Base-by-base conservation (phyloP, 768 basidiomycete genomes). In the Lanmaoa rubissima region DNA sequence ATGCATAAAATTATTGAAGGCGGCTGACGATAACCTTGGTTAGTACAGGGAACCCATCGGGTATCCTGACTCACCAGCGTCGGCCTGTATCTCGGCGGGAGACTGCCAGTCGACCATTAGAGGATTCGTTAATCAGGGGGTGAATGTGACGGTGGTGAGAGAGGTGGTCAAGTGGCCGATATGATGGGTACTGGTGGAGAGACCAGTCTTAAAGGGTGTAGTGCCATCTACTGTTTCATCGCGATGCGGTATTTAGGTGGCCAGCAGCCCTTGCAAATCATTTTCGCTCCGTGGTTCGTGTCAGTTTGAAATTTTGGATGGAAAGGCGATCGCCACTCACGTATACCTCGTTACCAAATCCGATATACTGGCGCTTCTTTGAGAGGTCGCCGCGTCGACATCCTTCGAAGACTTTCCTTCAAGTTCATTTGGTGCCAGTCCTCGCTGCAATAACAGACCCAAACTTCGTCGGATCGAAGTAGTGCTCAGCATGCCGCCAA, bases 91-190 rank as follows among this genome's bases (percentile, higher is more conserved):
- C 68, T 82, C 82, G 3, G 65, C 68, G 32, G 64, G 63, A 12
- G 84, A 82, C 54, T 73, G 73, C 85, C 85, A 86, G 65, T 85
- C 73, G 58, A 81, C 80, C 85, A 86, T 86, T 40, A 17, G 32
- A 34, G 32, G 32, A 11, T 32, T 24, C 34, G 53, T 21, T 48
- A 47, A 53, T 52, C 56, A 55, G 42, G 46, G 64, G 28, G 38
- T 4, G 19, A n/a, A 47, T 47, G 48, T 41, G 46, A 53, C 17
- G 46, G 42, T 21, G 35, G 41, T 4, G 51, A 42, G 36, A 52
- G 24, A 40, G 54, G 16, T 9, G 21, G 39, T 34, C 45, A 44
- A 49, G 52, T n/a, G 32, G 44, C 43, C 28, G 43, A 38, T 50
- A 36, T n/a, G 53, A 40, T 10, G 50, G 36, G 38, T 11, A 9